Evolutionary conservation across 345 rosid genomes (phyloP).

Genomic region (Limnanthes douglasii): DNA sequence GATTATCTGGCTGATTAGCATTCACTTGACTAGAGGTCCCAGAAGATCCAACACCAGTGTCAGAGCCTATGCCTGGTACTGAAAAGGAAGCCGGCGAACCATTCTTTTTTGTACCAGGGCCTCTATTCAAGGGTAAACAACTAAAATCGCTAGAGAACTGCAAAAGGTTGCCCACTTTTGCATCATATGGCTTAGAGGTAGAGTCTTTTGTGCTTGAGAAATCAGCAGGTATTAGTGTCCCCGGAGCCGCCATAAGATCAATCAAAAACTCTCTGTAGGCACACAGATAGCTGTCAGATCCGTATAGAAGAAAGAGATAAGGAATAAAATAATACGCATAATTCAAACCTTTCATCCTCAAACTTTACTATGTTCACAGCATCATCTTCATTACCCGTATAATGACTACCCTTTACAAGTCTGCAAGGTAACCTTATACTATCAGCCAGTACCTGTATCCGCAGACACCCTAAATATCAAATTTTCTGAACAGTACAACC

Average conservation of each 20-base stretch:
- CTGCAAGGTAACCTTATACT: conserved; percentile 67
- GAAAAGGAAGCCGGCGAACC: conserved; percentile 23
- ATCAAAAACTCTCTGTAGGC: conserved; percentile 89
- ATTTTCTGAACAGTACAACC: too few species aligned
- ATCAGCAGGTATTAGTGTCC: conserved; percentile 97
- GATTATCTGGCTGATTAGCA: conserved; percentile 38
- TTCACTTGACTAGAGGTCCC: conserved; percentile 23
- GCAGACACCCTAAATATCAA: conserved; percentile 10
- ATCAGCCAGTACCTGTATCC: conserved; percentile 82
- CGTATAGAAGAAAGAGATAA: conserved; percentile 1
- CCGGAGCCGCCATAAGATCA: conserved; percentile 99
- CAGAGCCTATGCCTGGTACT: conserved; percentile 16
- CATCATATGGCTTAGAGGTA: conserved; percentile 29
- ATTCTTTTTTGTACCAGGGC: conserved; percentile 19
- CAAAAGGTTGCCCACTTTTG: conserved; percentile 26
- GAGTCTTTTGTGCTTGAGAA: conserved; percentile 42
- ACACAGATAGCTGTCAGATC: conserved; percentile 15
- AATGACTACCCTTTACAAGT: conserved; percentile 95
- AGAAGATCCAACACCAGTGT: conserved; percentile 39
- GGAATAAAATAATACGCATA: conserved; percentile 14
- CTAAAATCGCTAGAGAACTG: conserved; percentile 26
- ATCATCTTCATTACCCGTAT: conserved; percentile 97
- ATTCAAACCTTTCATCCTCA: conserved; percentile 70
- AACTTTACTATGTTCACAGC: conserved; percentile 87
- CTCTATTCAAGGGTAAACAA: conserved; percentile 18